Base-by-base conservation (phyloP, 768 basidiomycete species). In the Plicaturopsis crispa region DNA sequence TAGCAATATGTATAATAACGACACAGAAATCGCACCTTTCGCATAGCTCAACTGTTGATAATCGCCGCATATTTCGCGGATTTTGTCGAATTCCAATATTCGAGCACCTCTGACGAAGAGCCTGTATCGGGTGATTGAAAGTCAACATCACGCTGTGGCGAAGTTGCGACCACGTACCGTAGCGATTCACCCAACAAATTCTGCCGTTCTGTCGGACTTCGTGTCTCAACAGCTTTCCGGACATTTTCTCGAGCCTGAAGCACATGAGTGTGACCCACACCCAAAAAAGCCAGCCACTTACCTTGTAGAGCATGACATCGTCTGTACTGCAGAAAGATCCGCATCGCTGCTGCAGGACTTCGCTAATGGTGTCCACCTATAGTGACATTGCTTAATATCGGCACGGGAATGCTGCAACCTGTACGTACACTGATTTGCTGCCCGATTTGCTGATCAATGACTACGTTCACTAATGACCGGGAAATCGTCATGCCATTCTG, bases 311-410 rank as follows among this genome's bases (percentile, higher is more conserved):
- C 73, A 96, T 87, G 31, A 99, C 96, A 61, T 99, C 96, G 53
- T 97, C 96, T 2, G 93, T 84, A 48, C 93, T 93, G 60, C 92
- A 97, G 73, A 98, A 98, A 11, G 92, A 89, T 2, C 94, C 93
- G 48, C 96, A 99, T 55, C 91, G 73, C 50, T 87, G 81, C 54
- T 98, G 94, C 26, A 99, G 63, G 31, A 92, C 80, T 51, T 97
- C 92, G 55, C 90, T 94, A 57, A 99, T 87, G 5, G 91, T 87
- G 59, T 99, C 96, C 46, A 99, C 88, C 92, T 94, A 42, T 20
- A 42, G 33, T 38, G 23, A 19, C 22, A 24, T 13, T 45, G 37
- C 42, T 46, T 24, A 50, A 24, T 18, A 33, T 28, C 10, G 17
- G 35, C 36, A 16, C 14, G 28, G 28, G 23, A 19, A 32, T 8